Evolutionary conservation across 129 eudicot genomes (phyloP), one percentile per base, ranked within the genome.

Genomic region (Erigeron canadensis): DNA sequence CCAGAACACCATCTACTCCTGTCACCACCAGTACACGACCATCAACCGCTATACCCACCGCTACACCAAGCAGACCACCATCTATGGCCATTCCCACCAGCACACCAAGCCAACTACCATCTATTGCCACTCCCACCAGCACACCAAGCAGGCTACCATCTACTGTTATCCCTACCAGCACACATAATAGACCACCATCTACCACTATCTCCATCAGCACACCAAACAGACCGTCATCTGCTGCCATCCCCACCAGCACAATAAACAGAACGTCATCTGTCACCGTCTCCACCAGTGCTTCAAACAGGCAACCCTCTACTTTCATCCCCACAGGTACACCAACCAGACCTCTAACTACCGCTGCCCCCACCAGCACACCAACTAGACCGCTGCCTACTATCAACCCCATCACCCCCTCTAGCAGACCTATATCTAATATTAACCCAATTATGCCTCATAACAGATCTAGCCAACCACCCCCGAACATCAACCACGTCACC

Each of bases 391-490:
- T 22, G 17, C 3, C 69, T 13, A 71, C 5, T 69, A 80, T 56
- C 55, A 63, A 17, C 65, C 66, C 84, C 53, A 65, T 80, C 60
- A 19, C 44, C 54, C 77, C 81, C 61, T 38, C 76, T 39, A 57
- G 75, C 11, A 75, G 92, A 66, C 86, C 92, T 63, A 80, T 87
- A 41, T 91, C 84, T 12, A 67, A 40, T 65, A 84, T 86, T 54
- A 79, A 43, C 75, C 63, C 86, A 51, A 71, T 82, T 55, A 21
- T 19, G 65, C 72, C 67, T 55, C 7, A 47, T 71, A 71, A 57
- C 66, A 41, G 54, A 71, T 17, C 65, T 53, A 75, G 38, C 44
- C 66, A 73, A 67, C 81, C 77, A 53, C 65, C 59, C 1, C 59
- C 81, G 51, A 77, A 55, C 72, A 85, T 87, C 58, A 79, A 39